These are phyloP conservation scores for Ambrosia trifida DNA, from an alignment of 129 eudicot genomes.

Conservation along the genomic window DNA sequence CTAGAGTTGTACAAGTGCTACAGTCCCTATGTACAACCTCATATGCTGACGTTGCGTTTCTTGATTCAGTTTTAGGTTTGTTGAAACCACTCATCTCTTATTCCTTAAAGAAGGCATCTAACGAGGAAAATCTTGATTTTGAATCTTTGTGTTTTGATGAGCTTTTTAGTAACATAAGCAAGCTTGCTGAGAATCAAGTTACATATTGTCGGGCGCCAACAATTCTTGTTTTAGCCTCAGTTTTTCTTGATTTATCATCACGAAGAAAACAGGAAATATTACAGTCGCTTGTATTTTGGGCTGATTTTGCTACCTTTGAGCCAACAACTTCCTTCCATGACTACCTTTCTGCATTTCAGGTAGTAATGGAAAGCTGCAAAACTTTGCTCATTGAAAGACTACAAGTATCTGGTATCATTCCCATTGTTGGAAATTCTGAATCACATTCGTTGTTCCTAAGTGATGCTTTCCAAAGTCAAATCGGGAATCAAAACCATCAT, in stretches of 20 bases:
- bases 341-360: conserved; percentile 79
- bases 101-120: conserved; percentile 62
- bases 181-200: conserved; percentile 33
- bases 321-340: conserved; percentile 62
- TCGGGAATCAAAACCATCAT: conserved; percentile 29
- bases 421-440: conserved; percentile 42
- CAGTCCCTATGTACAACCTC: conserved; percentile 63
- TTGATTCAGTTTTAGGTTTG: conserved; percentile 60
- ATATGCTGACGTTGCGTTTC: conserved; percentile 83
- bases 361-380: conserved; percentile 58
- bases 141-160: conserved; percentile 86
- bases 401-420: conserved; percentile 55
- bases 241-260: conserved; percentile 68
- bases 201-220: conserved; percentile 54
- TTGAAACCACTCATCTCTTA: conserved; percentile 77
- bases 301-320: conserved; percentile 70
- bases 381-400: conserved; percentile 51
- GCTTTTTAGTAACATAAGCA: conserved; percentile 54
- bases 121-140: conserved; percentile 64
- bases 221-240: conserved; percentile 69
- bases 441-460: conserved; percentile 48
- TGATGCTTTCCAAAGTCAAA: conserved; percentile 44
- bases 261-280: conserved; percentile 59
- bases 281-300: conserved; percentile 59
- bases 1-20: conserved; percentile 72